These are phyloP conservation scores for Sugiyamaella marilandica DNA, from an alignment of 805 yeast species.

Conservation along the genomic window DNA sequence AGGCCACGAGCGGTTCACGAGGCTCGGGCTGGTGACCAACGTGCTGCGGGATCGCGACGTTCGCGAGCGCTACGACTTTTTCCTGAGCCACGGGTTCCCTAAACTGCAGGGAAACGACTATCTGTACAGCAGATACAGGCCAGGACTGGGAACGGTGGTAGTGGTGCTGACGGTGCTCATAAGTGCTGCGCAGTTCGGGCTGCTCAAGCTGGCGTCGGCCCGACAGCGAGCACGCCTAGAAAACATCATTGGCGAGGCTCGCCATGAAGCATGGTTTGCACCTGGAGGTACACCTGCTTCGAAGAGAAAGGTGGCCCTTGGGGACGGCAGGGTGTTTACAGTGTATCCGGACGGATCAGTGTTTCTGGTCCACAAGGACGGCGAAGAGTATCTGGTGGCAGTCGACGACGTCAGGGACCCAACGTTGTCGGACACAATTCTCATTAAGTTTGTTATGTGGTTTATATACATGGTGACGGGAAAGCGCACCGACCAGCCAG, in stretches of 20 bases:
- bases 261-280: slow-evolving; percentile 27
- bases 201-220: slow-evolving; percentile 48
- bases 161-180: slow-evolving; percentile 47
- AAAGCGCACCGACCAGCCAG: slow-evolving; percentile 9
- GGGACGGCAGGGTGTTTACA: slow-evolving; percentile 30
- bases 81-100: slow-evolving; percentile 80
- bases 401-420: slow-evolving; percentile 31
- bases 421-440: slow-evolving; percentile 31
- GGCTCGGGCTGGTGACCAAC: slow-evolving; percentile 70
- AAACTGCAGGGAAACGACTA: slow-evolving; percentile 66
- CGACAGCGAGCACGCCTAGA: slow-evolving; percentile 55
- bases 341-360: slow-evolving; percentile 35
- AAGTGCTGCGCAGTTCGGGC: slow-evolving; percentile 53
- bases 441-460: slow-evolving; percentile 26
- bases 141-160: slow-evolving; percentile 51
- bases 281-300: slow-evolving; percentile 26
- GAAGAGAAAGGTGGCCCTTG: slow-evolving; percentile 24
- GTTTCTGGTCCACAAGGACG: slow-evolving; percentile 25
- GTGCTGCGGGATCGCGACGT: slow-evolving; percentile 58
- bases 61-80: slow-evolving; percentile 78
- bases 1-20: slow-evolving; percentile 68
- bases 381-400: slow-evolving; percentile 29
- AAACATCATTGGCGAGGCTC: slow-evolving; percentile 30
- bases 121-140: slow-evolving; percentile 60
- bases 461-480: slow-evolving; percentile 20